These are phyloP conservation scores for Fusarium robinianum DNA, from an alignment of 2,329 filamentous ascomycete genomes.

Conservation along the genomic window DNA sequence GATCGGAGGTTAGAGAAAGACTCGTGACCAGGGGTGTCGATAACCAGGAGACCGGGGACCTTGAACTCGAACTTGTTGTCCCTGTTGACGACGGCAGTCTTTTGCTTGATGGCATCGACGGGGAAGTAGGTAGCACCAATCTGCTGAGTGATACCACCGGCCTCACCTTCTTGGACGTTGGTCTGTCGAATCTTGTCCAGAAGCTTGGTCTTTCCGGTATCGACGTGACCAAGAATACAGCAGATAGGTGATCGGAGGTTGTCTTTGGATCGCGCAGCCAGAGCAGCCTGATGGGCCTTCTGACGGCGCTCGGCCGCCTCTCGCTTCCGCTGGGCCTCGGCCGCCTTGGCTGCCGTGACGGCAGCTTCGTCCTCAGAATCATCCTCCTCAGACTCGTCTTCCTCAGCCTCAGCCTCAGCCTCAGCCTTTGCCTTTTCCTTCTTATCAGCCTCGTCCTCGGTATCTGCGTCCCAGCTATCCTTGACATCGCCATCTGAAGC, in stretches of 20 bases:
- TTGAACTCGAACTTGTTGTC: conserved; percentile 94
- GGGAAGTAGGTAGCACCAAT: conserved; percentile 99
- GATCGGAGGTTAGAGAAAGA: conserved; percentile 98
- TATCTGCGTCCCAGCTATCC: conserved; percentile 92
- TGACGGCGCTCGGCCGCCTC: conserved; percentile 87
- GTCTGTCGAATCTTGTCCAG: conserved; percentile 98
- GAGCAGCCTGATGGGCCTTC: conserved; percentile 86
- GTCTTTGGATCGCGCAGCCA: conserved; percentile 90
- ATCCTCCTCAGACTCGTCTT: conserved; percentile 68
- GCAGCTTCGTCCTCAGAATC: conserved; percentile 72
- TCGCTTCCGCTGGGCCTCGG: conserved; percentile 78
- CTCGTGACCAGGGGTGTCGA: conserved; percentile 99
- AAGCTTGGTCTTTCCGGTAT: conserved; percentile 99
- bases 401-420: conserved; percentile 41
- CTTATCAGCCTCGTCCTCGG: conserved; percentile 69
- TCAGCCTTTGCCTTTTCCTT: conserved; percentile 42
- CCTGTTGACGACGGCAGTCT: conserved; percentile 90
- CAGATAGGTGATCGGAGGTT: conserved; percentile 97
- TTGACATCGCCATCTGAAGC: conserved; percentile 81
- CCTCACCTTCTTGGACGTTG: conserved; percentile 98
- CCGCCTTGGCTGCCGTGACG: conserved; percentile 73
- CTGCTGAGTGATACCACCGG: conserved; percentile 98
- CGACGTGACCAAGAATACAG: conserved; percentile 99
- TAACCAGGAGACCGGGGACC: conserved; percentile 92
- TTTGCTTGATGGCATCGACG: conserved; percentile 86